These are phyloP conservation scores for Picochlorum sp. DNA, from an alignment of 139 green algal species.

Conservation along the genomic window DNA sequence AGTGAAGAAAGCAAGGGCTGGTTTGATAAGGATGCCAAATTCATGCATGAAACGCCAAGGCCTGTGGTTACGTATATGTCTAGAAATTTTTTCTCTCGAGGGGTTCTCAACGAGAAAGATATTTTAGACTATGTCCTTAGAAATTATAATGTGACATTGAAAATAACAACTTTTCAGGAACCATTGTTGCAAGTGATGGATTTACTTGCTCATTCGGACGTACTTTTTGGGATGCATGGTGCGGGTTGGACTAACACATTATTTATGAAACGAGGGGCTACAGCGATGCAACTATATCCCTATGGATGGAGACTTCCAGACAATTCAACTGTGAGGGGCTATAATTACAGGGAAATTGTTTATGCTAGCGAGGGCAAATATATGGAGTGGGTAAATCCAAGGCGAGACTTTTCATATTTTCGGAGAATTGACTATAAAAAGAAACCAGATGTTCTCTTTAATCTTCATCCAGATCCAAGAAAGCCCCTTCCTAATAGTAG, in stretches of 20 bases:
- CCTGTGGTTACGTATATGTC: constrained; percentile 31
- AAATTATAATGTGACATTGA: constrained; percentile 27
- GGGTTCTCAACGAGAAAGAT: constrained; percentile 25
- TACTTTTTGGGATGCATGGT: constrained; percentile 29
- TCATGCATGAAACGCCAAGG: constrained; percentile 6
- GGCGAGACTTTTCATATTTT: constrained; percentile 18
- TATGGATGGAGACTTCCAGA: constrained; percentile 28
- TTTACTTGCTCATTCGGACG: constrained; percentile 15
- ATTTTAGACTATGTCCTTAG: constrained; percentile 21
- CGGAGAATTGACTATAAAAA: constrained; percentile 17
- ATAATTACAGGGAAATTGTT: constrained; percentile 34
- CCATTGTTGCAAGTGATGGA: constrained; percentile 24
- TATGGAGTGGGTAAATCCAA: constrained; percentile 25
- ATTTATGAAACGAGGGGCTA: constrained; percentile 28
- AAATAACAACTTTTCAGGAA: constrained; percentile 30
- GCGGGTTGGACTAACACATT: constrained; percentile 32
- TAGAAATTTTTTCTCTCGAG: constrained; percentile 24
- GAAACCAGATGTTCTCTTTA: constrained; percentile 1
- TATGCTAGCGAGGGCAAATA: constrained; percentile 16
- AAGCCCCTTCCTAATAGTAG: constrained; percentile 11
- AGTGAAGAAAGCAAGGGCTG: no score
- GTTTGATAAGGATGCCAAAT: neutral
- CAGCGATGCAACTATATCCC: constrained; percentile 13
- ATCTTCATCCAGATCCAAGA: constrained; percentile 18
- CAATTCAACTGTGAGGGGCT: constrained; percentile 14